phyloP scores from a whole-genome alignment of 768 basidiomycete species.

The Pleurotus ostreatus region DNA sequence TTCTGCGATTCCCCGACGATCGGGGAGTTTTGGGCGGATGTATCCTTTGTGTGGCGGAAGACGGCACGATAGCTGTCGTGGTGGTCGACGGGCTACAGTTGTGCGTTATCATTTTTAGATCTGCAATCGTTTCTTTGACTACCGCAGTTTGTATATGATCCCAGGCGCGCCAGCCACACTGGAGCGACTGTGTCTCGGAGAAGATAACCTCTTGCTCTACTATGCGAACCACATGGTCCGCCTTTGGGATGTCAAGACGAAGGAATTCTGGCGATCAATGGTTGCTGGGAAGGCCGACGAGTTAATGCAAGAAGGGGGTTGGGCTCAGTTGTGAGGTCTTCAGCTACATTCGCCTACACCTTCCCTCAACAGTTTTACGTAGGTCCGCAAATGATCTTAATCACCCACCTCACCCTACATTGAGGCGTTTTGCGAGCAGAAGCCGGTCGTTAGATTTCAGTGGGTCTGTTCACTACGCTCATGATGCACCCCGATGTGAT shows the following conservation, averaged over 20 bases:
- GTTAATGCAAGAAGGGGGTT: slow-evolving; percentile 64
- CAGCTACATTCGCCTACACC: background rate
- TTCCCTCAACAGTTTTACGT: background rate
- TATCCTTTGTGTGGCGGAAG: slow-evolving; percentile 65
- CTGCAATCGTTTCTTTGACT: background rate
- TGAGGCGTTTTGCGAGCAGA: slow-evolving; percentile 3
- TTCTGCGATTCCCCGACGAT: slow-evolving; percentile 53
- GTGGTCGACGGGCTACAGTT: slow-evolving; percentile 70
- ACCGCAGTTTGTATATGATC: slow-evolving; percentile 65
- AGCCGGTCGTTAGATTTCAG: slow-evolving; percentile 1
- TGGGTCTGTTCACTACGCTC: background rate
- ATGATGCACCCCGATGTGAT: too few species aligned
- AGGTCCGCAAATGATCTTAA: background rate
- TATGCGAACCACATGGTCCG: slow-evolving; percentile 77
- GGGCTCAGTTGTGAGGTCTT: slow-evolving; percentile 61
- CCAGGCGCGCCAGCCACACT: slow-evolving; percentile 78
- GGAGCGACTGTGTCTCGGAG: slow-evolving; percentile 56
- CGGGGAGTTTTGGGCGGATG: slow-evolving; percentile 62
- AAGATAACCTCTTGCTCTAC: slow-evolving; percentile 66
- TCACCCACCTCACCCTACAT: background rate
- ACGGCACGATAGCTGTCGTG: slow-evolving; percentile 84
- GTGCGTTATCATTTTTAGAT: slow-evolving; percentile 39
- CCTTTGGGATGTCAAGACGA: slow-evolving; percentile 81
- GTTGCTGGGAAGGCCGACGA: slow-evolving; percentile 72
- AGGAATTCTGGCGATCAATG: slow-evolving; percentile 86